Base-by-base conservation (phyloP, 805 yeast genomes). In the Starmera pachycereana region DNA sequence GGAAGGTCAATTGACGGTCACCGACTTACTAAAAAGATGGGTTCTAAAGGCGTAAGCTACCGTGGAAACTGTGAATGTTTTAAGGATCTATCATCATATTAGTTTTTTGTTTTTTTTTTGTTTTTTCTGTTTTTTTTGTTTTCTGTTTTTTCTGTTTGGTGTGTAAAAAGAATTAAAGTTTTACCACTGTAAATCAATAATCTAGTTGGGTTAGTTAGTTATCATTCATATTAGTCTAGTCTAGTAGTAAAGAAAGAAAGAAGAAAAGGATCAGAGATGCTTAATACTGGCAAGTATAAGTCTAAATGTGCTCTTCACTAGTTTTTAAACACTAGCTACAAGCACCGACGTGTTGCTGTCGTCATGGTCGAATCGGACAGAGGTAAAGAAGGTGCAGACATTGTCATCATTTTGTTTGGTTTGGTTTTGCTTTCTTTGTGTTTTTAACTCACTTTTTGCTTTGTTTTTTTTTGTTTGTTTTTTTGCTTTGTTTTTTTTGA, bases 11-110 rank as follows among this genome's bases (percentile, higher is more conserved):
- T 45, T 70, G 71, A 86, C 92, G 90, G 89, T 81, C 89, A 82
- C 88, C 67, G 87, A 64, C 75, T 69, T 71, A 76, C 81, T 49
- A 58, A 55, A 63, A 74, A 72, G 79, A 71, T 81, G 83, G 89
- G 89, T 80, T 81, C 87, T 63, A 64, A 64, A 66, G 66, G 65
- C 72, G 88, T 78, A 76, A 71, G 76, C 84, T 82, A 81, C 89
- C 92, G 92, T 76, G 90, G 89, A 82, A 81, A 82, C 92, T 82
- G 92, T 90, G 92, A 82, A 81, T 81, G 92, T 80, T 72, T 72
- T 65, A 69, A 69, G 80, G 78, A 64, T 65, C 68, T 69, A 76
- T 81, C 89, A 81, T 82, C 92, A 81, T 68, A 56, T 76, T 62
- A 47, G 43, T 40, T 35, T 25, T 25, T 19, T 27, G 29, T 16